Percentiles rank a stretch among this genome's conserved stretches.
These are phyloP conservation scores for Poteriospumella lacustris DNA, from an alignment of 108 stramenopile species.

Conservation along the genomic window DNA sequence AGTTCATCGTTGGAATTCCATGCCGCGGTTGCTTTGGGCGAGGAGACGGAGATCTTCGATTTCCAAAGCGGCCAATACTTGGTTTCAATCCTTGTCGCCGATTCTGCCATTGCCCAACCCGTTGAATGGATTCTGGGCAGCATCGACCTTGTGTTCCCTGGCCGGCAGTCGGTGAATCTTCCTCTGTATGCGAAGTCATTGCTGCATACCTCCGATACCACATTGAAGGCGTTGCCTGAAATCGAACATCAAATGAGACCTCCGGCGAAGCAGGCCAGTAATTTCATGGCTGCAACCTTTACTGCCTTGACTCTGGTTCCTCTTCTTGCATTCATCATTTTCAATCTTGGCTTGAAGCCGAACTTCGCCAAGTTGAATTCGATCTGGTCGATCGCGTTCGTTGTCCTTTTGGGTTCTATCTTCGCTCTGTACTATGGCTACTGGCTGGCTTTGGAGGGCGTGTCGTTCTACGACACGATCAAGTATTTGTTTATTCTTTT, in stretches of 20 bases:
- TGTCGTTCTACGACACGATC: conserved; percentile 2
- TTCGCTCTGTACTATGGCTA: conserved; percentile 3
- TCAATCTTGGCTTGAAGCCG: neutral
- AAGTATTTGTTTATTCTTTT: conserved; percentile 23
- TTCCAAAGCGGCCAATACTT: neutral
- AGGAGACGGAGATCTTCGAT: neutral
- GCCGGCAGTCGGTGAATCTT: neutral
- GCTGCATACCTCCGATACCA: conserved; percentile 18
- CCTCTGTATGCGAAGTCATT: conserved; percentile 23
- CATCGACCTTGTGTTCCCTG: conserved; percentile 5
- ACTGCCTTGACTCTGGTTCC: neutral
- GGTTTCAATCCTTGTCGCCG: neutral
- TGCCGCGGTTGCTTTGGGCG: neutral
- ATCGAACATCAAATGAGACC: conserved; percentile 22
- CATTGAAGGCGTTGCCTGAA: conserved; percentile 17
- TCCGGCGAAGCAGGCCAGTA: neutral
- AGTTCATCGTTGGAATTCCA: neutral
- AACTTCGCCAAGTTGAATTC: neutral
- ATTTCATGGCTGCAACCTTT: neutral
- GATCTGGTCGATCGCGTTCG: neutral
- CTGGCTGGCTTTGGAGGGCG: conserved; percentile 5
- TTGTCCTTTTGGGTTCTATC: neutral
- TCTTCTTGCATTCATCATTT: neutral
- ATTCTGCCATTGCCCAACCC: neutral
- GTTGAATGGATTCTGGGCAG: neutral